Conservation (phyloP, 148 eudicot species). For the Rhododendron henanense region DNA sequence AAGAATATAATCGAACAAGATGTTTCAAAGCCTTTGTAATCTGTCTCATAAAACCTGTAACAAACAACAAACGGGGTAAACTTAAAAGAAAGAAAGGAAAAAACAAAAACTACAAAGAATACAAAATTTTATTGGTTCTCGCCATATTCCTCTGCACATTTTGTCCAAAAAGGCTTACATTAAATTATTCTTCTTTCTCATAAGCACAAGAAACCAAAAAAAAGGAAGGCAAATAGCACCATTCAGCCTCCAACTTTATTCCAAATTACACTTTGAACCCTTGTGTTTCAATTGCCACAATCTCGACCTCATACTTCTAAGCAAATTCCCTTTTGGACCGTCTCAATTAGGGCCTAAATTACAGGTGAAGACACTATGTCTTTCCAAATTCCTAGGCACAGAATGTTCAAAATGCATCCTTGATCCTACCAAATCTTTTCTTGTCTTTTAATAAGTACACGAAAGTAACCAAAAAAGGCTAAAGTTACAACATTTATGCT, state of each 20-base stretch:
- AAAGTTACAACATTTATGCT: neutral
- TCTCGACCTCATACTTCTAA: neutral
- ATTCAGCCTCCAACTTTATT: neutral
- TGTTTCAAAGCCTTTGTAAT: conserved; percentile 41
- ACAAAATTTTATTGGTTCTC: neutral
- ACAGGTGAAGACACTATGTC: neutral
- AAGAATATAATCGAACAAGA: conserved; percentile 58
- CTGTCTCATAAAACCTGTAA: conserved; percentile 72
- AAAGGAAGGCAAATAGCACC: neutral
- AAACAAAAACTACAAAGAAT: neutral
- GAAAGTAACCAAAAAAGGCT: neutral
- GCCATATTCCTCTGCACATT: neutral
- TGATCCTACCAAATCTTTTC: neutral
- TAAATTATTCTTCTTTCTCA: neutral
- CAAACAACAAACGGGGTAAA: neutral
- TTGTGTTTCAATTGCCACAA: neutral
- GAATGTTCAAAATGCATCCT: neutral
- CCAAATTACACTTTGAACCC: neutral
- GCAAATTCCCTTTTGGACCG: neutral
- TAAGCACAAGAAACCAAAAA: neutral
- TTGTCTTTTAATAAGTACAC: neutral
- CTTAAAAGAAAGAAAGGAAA: neutral
- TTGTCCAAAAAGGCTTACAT: neutral
- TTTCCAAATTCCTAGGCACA: neutral
- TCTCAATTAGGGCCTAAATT: neutral